Evolutionary conservation across 495 filamentous ascomycete genomes (phyloP), one percentile per base, ranked within the genome.

Genomic region (Aspergillus homomorphus): DNA sequence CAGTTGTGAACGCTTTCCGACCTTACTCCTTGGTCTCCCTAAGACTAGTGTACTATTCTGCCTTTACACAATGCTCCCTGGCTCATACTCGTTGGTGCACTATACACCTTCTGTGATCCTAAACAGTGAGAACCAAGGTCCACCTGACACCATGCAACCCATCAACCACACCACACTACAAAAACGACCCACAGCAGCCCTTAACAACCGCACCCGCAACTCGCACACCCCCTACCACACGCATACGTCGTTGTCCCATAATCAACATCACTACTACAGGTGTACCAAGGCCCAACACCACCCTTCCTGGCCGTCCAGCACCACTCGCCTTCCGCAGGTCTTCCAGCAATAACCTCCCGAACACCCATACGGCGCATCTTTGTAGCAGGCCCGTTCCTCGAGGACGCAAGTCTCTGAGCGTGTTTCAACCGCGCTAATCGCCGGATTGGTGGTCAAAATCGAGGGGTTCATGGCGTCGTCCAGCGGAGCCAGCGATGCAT

Each of bases 321-420:
- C 52, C 52, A 54, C 38, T 54, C 52, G 21, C 52, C 52, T 14
- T 24, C 52, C 52, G 21, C 52, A 54, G 52, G 18, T 33, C 41
- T 54, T 54, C 52, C 52, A 45, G 15, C 52, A 54, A 54, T 54
- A 54, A 19, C 52, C 52, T 5, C 33, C 33, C 8, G 52, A 44
- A 33, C 52, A 54, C 1, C 52, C 52, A 44, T 54, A 54, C 52
- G 52, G 52, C 52, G 52, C 52, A 20, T 24, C 33, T 18, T 44
- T 54, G 33, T 54, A 45, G 30, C 52, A 54, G 3, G 38, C 6
- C 30, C 33, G 52, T 44, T 43, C 12, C 33, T 24, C 10, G 14
- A 44, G 52, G 33, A 20, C 16, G 12, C 21, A 20, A 33, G 33
- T 22, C 21, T 24, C 52, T 28, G 26, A 28, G 9, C 26, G 26